Percentiles rank a stretch among this genome's conserved stretches.
These are phyloP conservation scores for Sporothrix curviconia DNA, from an alignment of 2,329 filamentous ascomycete species.

Conservation along the genomic window DNA sequence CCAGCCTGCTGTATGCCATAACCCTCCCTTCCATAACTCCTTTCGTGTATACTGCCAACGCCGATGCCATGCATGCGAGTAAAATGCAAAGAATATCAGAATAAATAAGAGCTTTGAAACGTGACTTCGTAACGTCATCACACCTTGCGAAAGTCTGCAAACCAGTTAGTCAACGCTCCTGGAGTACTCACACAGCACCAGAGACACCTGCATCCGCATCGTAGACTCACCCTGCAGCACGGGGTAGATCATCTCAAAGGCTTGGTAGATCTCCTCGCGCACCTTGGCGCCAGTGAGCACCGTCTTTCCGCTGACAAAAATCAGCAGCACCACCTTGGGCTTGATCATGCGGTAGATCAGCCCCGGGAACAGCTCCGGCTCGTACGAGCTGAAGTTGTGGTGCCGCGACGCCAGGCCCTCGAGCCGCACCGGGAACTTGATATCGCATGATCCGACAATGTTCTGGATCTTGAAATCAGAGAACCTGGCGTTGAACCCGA, in stretches of 20 bases:
- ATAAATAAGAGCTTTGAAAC: background rate
- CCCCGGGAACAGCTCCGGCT: constrained; percentile 96
- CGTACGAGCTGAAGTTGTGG: constrained; percentile 99
- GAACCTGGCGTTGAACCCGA: constrained; percentile 98
- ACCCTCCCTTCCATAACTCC: background rate
- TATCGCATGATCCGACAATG: constrained; percentile 96
- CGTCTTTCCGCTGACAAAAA: constrained; percentile 98
- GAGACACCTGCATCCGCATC: too few species aligned
- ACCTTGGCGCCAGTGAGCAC: constrained; percentile 97
- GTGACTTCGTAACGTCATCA: constrained; percentile 26
- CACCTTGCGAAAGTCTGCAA: constrained; percentile 52
- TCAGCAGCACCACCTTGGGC: constrained; percentile 95
- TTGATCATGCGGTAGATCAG: constrained; percentile 99
- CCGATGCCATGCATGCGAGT: background rate
- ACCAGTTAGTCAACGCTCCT: too few species aligned
- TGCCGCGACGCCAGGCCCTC: constrained; percentile 94
- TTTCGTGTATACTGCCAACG: background rate
- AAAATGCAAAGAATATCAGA: background rate
- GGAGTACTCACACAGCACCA: constrained; percentile 15
- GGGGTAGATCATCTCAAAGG: constrained; percentile 95
- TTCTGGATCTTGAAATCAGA: constrained; percentile 99
- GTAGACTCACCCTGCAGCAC: constrained; percentile 66
- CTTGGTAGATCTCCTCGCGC: constrained; percentile 94
- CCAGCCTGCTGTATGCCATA: background rate
- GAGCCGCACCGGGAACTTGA: constrained; percentile 97